Conservation (phyloP, 139 green algal species). For the Eudorina sp. region DNA sequence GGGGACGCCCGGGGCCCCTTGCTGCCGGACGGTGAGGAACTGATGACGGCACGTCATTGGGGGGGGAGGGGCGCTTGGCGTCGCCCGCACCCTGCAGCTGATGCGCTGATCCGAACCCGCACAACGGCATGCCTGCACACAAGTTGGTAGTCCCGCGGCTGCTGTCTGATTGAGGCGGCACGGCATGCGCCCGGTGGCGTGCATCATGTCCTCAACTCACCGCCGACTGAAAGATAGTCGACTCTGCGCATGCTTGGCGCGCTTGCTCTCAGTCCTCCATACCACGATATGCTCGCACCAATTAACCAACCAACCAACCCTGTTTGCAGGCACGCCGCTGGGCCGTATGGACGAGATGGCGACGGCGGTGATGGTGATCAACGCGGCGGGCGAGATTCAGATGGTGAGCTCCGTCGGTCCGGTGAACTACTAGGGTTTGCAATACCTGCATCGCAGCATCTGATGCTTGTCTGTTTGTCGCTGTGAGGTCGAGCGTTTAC, state of each 20-base stretch:
- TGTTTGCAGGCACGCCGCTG: slow-evolving; percentile 26
- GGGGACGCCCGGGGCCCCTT: not conserved
- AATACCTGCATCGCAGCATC: not conserved
- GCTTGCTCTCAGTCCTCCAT: not conserved
- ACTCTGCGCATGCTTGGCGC: not conserved
- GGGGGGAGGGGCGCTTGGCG: too few species aligned
- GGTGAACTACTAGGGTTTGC: not conserved
- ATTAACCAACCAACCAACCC: not conserved
- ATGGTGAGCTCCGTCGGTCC: slow-evolving; percentile 4
- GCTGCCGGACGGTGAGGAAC: slow-evolving; percentile 41
- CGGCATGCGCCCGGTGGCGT: not conserved
- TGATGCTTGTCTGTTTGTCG: not conserved
- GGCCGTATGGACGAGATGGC: slow-evolving; percentile 47
- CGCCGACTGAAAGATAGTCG: too few species aligned
- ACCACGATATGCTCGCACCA: not conserved
- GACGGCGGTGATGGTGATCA: slow-evolving; percentile 53
- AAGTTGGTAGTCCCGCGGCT: not conserved
- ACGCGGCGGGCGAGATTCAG: slow-evolving; percentile 53
- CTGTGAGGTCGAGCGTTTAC: not conserved
- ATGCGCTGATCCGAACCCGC: not conserved
- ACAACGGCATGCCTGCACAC: not conserved
- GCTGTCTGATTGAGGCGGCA: not conserved
- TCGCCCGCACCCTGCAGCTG: not conserved
- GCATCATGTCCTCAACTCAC: too few species aligned
- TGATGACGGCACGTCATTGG: too few species aligned